Evolutionary conservation across 805 yeast genomes (phyloP).

Genomic region (Wickerhamiella brachini): DNA sequence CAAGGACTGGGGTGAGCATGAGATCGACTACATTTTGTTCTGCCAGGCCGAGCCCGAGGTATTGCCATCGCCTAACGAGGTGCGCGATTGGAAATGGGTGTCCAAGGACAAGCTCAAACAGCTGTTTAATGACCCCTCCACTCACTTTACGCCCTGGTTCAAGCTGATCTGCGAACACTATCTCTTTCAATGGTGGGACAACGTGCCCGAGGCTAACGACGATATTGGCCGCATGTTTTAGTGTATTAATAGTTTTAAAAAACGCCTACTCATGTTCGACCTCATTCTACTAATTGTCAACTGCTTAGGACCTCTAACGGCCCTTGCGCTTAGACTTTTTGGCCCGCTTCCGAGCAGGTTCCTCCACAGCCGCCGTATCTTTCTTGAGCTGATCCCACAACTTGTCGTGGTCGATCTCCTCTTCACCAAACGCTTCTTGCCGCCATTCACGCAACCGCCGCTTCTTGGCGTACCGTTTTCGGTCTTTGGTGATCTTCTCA

Average conservation of each 20-base stretch:
- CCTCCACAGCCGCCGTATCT: conserved; percentile 5
- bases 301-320: background rate
- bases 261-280: too few relatives aligned
- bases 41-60: conserved; percentile 40
- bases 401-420: conserved; percentile 28
- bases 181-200: conserved; percentile 85
- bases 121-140: conserved; percentile 58
- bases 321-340: conserved; percentile 2
- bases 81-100: conserved; percentile 68
- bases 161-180: conserved; percentile 85
- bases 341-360: background rate
- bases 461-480: conserved; percentile 70
- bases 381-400: conserved; percentile 17
- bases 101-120: conserved; percentile 46
- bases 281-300: too few relatives aligned
- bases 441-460: conserved; percentile 83
- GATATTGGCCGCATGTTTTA: conserved; percentile 17
- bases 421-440: conserved; percentile 57
- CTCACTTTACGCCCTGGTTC: conserved; percentile 95
- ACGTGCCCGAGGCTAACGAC: conserved; percentile 7
- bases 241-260: background rate
- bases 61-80: conserved; percentile 66
- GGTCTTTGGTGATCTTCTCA: conserved; percentile 61
- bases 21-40: conserved; percentile 85
- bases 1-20: conserved; percentile 94